A percentile compares a stretch with the other conserved stretches of the same genome.
Conservation (phyloP, 805 yeast genomes). For the Candida bentonensis region DNA sequence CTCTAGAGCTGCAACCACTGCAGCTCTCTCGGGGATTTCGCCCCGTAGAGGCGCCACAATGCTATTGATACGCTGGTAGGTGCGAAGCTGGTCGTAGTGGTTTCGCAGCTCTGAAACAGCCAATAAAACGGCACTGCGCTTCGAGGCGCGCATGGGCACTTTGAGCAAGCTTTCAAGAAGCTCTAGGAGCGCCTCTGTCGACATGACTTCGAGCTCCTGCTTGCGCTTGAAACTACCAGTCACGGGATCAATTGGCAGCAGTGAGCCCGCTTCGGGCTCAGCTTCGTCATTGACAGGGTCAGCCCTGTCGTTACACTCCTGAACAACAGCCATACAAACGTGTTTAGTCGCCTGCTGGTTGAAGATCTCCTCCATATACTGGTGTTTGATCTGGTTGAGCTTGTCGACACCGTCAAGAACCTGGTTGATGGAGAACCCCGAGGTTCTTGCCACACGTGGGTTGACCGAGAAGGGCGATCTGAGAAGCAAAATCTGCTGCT, state of each 20-base stretch:
- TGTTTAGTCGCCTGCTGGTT: constrained; percentile 7
- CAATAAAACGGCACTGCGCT: background rate
- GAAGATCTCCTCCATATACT: constrained; percentile 5
- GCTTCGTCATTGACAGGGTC: background rate
- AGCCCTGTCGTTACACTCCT: constrained; percentile 1
- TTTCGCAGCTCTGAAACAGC: background rate
- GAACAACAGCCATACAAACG: constrained; percentile 3
- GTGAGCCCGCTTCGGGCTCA: background rate
- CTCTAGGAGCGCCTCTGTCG: background rate
- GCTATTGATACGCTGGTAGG: background rate
- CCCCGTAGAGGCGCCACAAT: background rate
- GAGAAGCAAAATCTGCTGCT: constrained; percentile 4
- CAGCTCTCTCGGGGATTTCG: background rate
- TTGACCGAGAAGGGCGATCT: constrained; percentile 1
- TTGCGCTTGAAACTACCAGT: background rate
- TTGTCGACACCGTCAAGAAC: constrained; percentile 1
- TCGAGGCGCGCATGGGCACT: background rate
- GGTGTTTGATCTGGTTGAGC: constrained; percentile 3
- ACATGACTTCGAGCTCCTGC: background rate
- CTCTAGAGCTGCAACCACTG: background rate
- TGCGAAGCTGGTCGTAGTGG: background rate
- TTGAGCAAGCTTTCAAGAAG: background rate
- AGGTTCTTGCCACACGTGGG: background rate
- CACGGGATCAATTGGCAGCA: constrained; percentile 3
- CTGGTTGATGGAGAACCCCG: background rate